Conservation (phyloP, 495 filamentous ascomycete species). For the Cercophora samala region DNA sequence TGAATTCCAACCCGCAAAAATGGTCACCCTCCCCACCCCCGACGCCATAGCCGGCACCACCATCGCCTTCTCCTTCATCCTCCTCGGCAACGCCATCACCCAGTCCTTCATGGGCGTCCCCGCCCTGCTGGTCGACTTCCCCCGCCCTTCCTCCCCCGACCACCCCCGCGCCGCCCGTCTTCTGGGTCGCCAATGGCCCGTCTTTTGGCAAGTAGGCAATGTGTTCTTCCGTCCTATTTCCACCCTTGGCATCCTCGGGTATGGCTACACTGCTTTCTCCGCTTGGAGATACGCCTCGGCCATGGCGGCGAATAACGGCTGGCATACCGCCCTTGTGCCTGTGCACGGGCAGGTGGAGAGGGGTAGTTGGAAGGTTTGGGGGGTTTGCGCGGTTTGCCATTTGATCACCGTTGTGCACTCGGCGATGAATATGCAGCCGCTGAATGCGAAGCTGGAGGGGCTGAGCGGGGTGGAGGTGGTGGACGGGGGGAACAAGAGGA, state of each 20-base stretch:
- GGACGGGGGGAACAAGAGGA: not conserved
- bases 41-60: slow-evolving; percentile 1
- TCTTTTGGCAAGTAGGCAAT: slow-evolving; percentile 48
- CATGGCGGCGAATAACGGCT: not conserved
- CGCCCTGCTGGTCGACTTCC: slow-evolving; percentile 47
- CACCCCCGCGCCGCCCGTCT: slow-evolving; percentile 39
- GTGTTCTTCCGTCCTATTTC: slow-evolving; percentile 49
- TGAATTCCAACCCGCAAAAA: too few species aligned
- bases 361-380: slow-evolving; percentile 42
- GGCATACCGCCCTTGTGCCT: not conserved
- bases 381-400: slow-evolving; percentile 39
- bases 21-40: not conserved
- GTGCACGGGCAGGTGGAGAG: slow-evolving; percentile 1
- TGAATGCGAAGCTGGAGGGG: slow-evolving; percentile 46
- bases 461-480: slow-evolving; percentile 17
- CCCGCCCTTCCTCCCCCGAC: slow-evolving; percentile 35
- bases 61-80: slow-evolving; percentile 1
- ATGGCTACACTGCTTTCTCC: slow-evolving; percentile 39
- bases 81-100: slow-evolving; percentile 45
- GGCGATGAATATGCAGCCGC: slow-evolving; percentile 50
- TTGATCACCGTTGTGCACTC: slow-evolving; percentile 46
- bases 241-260: slow-evolving; percentile 46
- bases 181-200: slow-evolving; percentile 48
- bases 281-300: slow-evolving; percentile 21
- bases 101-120: slow-evolving; percentile 52